Evolutionary conservation across 495 filamentous ascomycete genomes (phyloP).

Genomic region (Neurospora tetrasperma): DNA sequence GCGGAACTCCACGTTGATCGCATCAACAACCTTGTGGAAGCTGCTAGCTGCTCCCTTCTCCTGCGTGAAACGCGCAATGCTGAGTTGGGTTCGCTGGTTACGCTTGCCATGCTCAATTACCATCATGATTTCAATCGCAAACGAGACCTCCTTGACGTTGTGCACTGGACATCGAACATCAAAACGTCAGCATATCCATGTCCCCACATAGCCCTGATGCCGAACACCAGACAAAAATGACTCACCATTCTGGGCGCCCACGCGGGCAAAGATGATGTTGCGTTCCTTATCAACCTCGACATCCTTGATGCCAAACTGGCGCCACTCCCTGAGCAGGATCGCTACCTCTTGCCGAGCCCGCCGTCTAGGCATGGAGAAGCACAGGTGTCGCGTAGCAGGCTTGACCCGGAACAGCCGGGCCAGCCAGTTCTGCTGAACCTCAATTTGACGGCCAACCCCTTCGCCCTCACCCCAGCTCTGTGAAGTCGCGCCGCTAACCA

Average conservation of each 20-base stretch:
- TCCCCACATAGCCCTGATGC: background rate
- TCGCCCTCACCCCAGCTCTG: conserved; percentile 16
- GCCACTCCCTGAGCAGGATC: conserved; percentile 66
- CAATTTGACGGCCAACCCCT: conserved; percentile 34
- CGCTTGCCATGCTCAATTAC: conserved; percentile 61
- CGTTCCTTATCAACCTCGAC: conserved; percentile 62
- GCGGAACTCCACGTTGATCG: conserved; percentile 51
- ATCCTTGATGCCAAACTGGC: conserved; percentile 64
- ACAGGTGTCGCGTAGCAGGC: conserved; percentile 61
- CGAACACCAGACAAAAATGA: conserved; percentile 6
- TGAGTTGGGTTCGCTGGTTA: conserved; percentile 47
- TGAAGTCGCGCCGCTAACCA: background rate
- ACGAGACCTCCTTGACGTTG: conserved; percentile 63
- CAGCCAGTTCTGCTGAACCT: conserved; percentile 69
- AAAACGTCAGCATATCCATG: conserved; percentile 16
- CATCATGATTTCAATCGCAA: conserved; percentile 75
- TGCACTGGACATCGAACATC: conserved; percentile 40
- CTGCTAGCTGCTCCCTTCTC: conserved; percentile 77
- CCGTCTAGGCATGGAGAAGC: conserved; percentile 57
- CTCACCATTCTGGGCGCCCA: conserved; percentile 72
- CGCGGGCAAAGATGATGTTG: conserved; percentile 62
- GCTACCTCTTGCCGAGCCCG: conserved; percentile 66
- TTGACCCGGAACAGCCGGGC: conserved; percentile 82
- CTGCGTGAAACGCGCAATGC: conserved; percentile 76
- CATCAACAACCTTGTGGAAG: conserved; percentile 73